Base-by-base conservation (phyloP, 495 filamentous ascomycete genomes). In the Podospora fimiseda region DNA sequence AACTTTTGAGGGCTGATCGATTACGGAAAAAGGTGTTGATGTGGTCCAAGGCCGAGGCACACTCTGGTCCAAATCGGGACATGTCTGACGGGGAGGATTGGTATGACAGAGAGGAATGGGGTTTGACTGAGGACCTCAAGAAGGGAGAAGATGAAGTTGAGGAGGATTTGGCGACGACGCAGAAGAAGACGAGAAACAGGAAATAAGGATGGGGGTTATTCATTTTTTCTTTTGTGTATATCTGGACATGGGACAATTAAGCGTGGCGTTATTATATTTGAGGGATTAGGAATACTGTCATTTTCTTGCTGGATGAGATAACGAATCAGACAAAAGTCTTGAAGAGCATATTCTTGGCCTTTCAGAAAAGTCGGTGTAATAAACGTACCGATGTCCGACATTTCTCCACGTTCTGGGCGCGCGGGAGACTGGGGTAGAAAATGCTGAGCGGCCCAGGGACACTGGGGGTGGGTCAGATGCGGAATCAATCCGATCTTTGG, bases 1-100 rank as follows among this genome's bases (percentile, higher is more conserved):
- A 82, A 0, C 77, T 98, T 15, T 70, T 92, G 50, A 77, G 80
- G 41, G 89, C 90, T 3, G 83, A 91, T 58, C 80, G 87, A 23
- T 81, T 89, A 74, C 80, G 90, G 42, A 82, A 85, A 51, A 77
- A 84, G 41, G 89, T 97, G 9, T 78, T 86, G 63, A 83, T 87
- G 53, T 95, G 89, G 87, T 65, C 75, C 27, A 92, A 94, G 67
- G 89, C 93, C 0, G 94, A 98, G 68, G 88, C 82, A 4, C 93
- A 96, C 61, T 78, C 87, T 20, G 90, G 89, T 1, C 80, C 85
- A 48, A 73, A 76, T 56, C 60, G 68, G 19, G 77, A 79, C 51
- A 74, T 95, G 82, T 91, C 86, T 30, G 91, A 96, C 61, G 89
- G 89, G 2, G 91, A 96, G 71, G 91, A 96, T 64, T 96, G 91